These are phyloP conservation scores for Alternaria ethzedia DNA, from an alignment of 2,329 filamentous ascomycete genomes.

Conservation along the genomic window DNA sequence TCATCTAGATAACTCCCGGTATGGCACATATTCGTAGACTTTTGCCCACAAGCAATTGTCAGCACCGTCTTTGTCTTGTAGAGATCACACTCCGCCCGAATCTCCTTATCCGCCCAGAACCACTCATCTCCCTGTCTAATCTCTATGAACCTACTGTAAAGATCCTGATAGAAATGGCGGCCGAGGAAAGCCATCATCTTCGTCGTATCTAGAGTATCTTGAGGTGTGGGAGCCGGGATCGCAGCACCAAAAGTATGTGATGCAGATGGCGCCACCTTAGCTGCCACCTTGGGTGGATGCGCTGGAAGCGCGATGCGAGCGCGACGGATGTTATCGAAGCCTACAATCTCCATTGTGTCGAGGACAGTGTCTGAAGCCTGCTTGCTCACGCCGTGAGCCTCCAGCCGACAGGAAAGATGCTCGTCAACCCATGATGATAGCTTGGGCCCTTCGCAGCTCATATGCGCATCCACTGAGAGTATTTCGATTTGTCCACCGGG, in stretches of 20 bases:
- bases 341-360: conserved; percentile 39
- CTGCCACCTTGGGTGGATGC: conserved; percentile 16
- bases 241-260: conserved; percentile 9
- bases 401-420: conserved; percentile 25
- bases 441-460: conserved; percentile 30
- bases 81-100: conserved; percentile 31
- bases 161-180: conserved; percentile 34
- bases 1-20: conserved; percentile 28
- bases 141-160: conserved; percentile 29
- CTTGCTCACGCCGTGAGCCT: conserved; percentile 29
- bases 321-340: conserved; percentile 34
- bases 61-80: conserved; percentile 36
- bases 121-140: conserved; percentile 29
- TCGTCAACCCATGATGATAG: conserved; percentile 34
- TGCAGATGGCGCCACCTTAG: conserved; percentile 8
- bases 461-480: conserved; percentile 32
- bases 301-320: conserved; percentile 34
- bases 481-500: conserved; percentile 36
- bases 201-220: conserved; percentile 27
- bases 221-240: conserved; percentile 20
- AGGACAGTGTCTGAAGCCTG: conserved; percentile 34
- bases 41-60: conserved; percentile 33
- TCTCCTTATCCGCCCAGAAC: conserved; percentile 33
- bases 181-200: conserved; percentile 37
- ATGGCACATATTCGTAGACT: conserved; percentile 13